These are phyloP conservation scores for Tilletia setariae DNA, from an alignment of 1,284 basidiomycete genomes.

Conservation along the genomic window DNA sequence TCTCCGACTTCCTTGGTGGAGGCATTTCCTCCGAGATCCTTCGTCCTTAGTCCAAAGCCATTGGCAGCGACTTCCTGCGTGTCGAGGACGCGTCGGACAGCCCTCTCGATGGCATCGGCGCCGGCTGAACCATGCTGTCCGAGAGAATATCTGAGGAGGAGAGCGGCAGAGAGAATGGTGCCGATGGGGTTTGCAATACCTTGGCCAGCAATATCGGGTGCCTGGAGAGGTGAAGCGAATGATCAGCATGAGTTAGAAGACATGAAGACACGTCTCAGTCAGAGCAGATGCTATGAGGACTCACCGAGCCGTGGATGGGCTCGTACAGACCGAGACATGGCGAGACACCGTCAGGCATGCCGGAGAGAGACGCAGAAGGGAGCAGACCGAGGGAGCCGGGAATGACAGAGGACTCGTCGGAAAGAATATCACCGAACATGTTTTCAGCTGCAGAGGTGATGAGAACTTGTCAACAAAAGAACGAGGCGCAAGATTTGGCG, in stretches of 20 bases:
- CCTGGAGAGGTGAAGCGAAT: constrained; percentile 59
- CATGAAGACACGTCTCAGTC: background rate
- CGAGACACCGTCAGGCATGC: constrained; percentile 72
- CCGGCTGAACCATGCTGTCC: constrained; percentile 68
- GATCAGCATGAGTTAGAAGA: background rate
- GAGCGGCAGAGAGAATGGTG: constrained; percentile 90
- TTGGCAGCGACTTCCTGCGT: constrained; percentile 61
- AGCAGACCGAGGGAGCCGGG: constrained; percentile 94
- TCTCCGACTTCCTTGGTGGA: constrained; percentile 79
- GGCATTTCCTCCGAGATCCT: constrained; percentile 79
- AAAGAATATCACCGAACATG: constrained; percentile 66
- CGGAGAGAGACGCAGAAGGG: constrained; percentile 90
- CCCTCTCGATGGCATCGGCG: constrained; percentile 78
- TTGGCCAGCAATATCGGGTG: constrained; percentile 91
- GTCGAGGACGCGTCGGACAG: constrained; percentile 86
- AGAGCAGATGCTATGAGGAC: background rate
- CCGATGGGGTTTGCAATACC: constrained; percentile 96
- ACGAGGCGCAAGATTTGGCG: background rate
- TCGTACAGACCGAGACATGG: constrained; percentile 83
- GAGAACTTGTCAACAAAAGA: constrained; percentile 12
- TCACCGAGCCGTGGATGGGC: constrained; percentile 65
- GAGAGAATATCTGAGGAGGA: constrained; percentile 92
- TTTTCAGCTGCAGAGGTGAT: constrained; percentile 6
- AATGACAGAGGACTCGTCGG: constrained; percentile 94
- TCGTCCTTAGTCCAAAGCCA: constrained; percentile 76